These are phyloP conservation scores for Lasiodiplodia theobromae DNA, from an alignment of 2,329 filamentous ascomycete genomes.

Conservation along the genomic window DNA sequence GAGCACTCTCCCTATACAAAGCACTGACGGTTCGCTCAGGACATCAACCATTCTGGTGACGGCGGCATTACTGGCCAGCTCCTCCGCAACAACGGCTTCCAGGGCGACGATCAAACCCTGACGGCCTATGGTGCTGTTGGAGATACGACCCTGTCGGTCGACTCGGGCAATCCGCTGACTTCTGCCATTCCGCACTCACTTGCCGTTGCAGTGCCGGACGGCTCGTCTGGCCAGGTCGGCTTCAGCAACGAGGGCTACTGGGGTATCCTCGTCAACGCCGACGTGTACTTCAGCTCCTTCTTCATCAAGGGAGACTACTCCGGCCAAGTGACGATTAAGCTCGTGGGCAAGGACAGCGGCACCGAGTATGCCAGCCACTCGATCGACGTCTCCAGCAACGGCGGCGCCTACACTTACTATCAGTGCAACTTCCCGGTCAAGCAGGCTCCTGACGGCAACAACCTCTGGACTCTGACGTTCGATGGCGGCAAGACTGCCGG, in stretches of 20 bases:
- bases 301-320: conserved; percentile 40
- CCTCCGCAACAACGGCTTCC: conserved; percentile 30
- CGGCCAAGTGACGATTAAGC: conserved; percentile 33
- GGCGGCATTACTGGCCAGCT: conserved; percentile 30
- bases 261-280: conserved; percentile 29
- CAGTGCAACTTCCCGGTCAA: conserved; percentile 22
- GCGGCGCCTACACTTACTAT: neutral
- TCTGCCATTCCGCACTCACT: conserved; percentile 28
- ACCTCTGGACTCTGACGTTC: conserved; percentile 30
- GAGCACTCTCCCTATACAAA: neutral
- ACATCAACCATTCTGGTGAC: conserved; percentile 31
- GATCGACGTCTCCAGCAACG: conserved; percentile 5
- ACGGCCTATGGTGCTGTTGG: conserved; percentile 44
- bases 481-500: conserved; percentile 17
- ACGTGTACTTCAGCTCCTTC: conserved; percentile 29
- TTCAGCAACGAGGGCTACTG: conserved; percentile 32
- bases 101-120: conserved; percentile 31
- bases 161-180: conserved; percentile 15
- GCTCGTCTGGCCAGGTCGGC: conserved; percentile 19
- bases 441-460: conserved; percentile 28
- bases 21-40: conserved; percentile 6
- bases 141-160: conserved; percentile 36
- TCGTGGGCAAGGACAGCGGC: conserved; percentile 20
- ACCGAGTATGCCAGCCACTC: conserved; percentile 25
- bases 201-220: conserved; percentile 21